A percentile compares a stretch with the other conserved stretches of the same genome.
phyloP scores from a whole-genome alignment of 306 rosid species.

The Hylodesmum podocarpum region DNA sequence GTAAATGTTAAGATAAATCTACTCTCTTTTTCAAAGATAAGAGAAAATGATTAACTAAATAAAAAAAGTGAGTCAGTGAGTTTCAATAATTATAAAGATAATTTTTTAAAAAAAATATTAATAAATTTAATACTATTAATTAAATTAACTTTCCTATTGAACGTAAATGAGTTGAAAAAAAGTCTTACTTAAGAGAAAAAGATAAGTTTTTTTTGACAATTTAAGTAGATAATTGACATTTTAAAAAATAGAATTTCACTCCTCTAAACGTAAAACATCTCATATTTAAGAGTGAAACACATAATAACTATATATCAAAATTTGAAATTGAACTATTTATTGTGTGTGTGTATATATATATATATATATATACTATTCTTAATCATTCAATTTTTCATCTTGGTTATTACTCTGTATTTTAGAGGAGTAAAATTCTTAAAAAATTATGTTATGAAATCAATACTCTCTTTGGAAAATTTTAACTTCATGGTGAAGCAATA shows the following conservation, averaged over 20 bases:
- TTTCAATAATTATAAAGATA: no score
- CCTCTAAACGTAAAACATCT: neutral
- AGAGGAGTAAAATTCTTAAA: neutral
- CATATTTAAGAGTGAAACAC: neutral
- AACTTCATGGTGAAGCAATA: neutral
- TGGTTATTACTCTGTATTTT: neutral
- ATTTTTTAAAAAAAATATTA: no score
- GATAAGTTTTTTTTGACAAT: no score
- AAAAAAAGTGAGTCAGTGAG: no score
- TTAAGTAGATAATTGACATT: neutral
- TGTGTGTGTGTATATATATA: no score
- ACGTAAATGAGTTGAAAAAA: no score
- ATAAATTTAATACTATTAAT: no score
- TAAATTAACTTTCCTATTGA: no score
- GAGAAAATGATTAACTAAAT: no score
- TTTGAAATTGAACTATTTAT: neutral
- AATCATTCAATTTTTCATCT: neutral
- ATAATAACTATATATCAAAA: neutral
- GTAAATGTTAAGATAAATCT: no score
- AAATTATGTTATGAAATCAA: neutral
- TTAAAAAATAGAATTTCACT: neutral
- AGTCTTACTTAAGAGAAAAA: no score
- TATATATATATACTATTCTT: neutral
- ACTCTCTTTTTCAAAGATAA: no score
- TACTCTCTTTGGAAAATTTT: neutral